phyloP scores from a whole-genome alignment of 2,329 filamentous ascomycete genomes.

The Pleoardoris graminearum region DNA sequence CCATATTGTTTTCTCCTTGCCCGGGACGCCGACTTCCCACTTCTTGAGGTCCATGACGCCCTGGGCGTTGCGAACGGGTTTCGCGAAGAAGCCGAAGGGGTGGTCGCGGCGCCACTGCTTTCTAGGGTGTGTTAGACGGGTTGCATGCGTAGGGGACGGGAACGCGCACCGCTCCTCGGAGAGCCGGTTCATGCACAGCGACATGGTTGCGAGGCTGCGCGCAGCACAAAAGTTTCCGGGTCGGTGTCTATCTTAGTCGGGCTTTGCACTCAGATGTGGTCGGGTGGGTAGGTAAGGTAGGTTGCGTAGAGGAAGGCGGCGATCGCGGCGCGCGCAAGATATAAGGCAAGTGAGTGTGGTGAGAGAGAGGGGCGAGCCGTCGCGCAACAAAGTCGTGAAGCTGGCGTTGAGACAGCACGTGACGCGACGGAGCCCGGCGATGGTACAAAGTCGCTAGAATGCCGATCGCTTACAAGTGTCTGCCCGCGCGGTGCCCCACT shows the following conservation, averaged over 20 bases:
- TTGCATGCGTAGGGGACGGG: neutral
- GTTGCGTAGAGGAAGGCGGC: neutral
- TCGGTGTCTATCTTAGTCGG: neutral
- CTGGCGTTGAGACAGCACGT: slow-evolving; percentile 19
- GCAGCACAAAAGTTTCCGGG: slow-evolving; percentile 4
- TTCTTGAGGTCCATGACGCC: slow-evolving; percentile 88
- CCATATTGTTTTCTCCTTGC: slow-evolving; percentile 97
- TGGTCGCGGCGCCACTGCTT: slow-evolving; percentile 98
- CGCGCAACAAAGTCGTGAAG: neutral
- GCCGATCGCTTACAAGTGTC: slow-evolving; percentile 8
- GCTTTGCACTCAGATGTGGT: no score
- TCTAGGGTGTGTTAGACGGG: slow-evolving; percentile 53
- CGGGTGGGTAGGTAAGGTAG: neutral
- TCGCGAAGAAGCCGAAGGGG: slow-evolving; percentile 95
- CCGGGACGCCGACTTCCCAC: slow-evolving; percentile 96
- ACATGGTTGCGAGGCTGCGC: slow-evolving; percentile 59
- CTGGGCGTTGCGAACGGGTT: slow-evolving; percentile 76
- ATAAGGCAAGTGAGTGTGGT: neutral
- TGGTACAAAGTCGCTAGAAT: slow-evolving; percentile 9
- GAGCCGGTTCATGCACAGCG: slow-evolving; percentile 78
- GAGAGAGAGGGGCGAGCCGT: neutral
- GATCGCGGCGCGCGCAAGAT: neutral
- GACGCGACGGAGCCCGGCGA: slow-evolving; percentile 18
- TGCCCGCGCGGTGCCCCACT: slow-evolving; percentile 20
- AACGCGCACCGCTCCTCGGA: slow-evolving; percentile 42